Evolutionary conservation across 306 rosid species (phyloP).

Genomic region (Cercis canadensis): DNA sequence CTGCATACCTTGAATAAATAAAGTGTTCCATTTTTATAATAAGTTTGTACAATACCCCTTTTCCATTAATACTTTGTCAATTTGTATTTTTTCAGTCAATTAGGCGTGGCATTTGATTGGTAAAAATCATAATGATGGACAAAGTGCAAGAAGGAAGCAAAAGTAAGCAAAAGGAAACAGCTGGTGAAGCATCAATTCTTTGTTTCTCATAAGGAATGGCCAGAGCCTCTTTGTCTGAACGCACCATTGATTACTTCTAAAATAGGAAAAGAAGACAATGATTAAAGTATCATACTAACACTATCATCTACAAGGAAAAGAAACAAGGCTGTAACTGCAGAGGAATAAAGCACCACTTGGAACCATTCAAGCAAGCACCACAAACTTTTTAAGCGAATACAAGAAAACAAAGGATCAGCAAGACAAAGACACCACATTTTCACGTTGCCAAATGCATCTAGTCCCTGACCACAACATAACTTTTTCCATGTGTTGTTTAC

Average conservation of each 20-base stretch:
- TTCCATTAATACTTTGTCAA: too few species aligned
- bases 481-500: constrained; percentile 43
- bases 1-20: too few species aligned
- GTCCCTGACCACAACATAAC: constrained; percentile 27
- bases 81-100: too few species aligned
- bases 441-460: constrained; percentile 25
- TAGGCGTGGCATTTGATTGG: not conserved
- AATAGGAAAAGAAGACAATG: constrained; percentile 6
- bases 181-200: not conserved
- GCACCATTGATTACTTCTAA: not conserved
- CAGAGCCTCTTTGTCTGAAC: not conserved
- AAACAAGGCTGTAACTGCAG: constrained; percentile 37
- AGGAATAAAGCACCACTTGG: constrained; percentile 42
- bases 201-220: not conserved
- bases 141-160: constrained; percentile 2
- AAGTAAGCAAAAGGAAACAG: not conserved
- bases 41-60: too few species aligned
- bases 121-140: constrained; percentile 1
- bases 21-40: too few species aligned
- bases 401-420: not conserved
- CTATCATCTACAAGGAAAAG: constrained; percentile 1
- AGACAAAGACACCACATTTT: constrained; percentile 36
- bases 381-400: constrained; percentile 12
- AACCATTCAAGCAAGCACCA: constrained; percentile 33
- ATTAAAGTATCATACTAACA: not conserved